phyloP scores from a whole-genome alignment of 106 monocot species.

The Gastrodia elata region DNA sequence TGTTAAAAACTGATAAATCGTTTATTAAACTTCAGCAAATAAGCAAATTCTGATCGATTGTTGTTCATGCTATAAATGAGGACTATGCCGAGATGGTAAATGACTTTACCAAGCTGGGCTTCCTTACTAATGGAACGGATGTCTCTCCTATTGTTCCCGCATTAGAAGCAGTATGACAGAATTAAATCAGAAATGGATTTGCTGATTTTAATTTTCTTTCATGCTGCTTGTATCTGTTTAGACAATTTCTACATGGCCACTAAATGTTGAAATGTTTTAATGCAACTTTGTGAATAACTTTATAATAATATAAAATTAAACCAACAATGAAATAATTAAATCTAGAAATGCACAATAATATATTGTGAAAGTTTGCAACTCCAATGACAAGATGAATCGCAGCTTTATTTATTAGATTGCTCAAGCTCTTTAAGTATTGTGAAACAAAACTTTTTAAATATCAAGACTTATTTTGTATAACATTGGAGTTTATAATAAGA shows the following conservation, averaged over 20 bases:
- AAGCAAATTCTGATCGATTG: slow-evolving; percentile 95
- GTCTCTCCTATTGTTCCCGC: slow-evolving; percentile 90
- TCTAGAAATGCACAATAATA: too few relatives aligned
- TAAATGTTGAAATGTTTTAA: background rate
- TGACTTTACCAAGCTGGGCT: slow-evolving; percentile 98
- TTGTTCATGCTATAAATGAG: slow-evolving; percentile 99
- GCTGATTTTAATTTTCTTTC: slow-evolving; percentile 80
- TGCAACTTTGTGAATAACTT: background rate
- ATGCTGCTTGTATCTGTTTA: background rate
- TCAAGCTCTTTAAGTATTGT: too few relatives aligned
- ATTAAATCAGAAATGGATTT: slow-evolving; percentile 82
- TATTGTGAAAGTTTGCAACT: too few relatives aligned
- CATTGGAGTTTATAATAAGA: too few relatives aligned
- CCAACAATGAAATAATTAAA: too few relatives aligned
- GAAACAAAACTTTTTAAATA: too few relatives aligned
- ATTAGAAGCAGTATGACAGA: slow-evolving; percentile 97
- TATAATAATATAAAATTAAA: too few relatives aligned
- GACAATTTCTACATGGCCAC: background rate
- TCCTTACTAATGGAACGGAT: slow-evolving; percentile 94
- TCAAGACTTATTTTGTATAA: too few relatives aligned
- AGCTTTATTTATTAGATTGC: too few relatives aligned
- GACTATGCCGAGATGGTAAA: slow-evolving; percentile 99
- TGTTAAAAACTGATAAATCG: background rate
- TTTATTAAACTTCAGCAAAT: slow-evolving; percentile 59
- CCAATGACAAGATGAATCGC: too few relatives aligned